Percentiles rank a stretch among this genome's conserved stretches.
These are phyloP conservation scores for Abelmoschus esculentus DNA, from an alignment of 345 rosid genomes.

Conservation along the genomic window DNA sequence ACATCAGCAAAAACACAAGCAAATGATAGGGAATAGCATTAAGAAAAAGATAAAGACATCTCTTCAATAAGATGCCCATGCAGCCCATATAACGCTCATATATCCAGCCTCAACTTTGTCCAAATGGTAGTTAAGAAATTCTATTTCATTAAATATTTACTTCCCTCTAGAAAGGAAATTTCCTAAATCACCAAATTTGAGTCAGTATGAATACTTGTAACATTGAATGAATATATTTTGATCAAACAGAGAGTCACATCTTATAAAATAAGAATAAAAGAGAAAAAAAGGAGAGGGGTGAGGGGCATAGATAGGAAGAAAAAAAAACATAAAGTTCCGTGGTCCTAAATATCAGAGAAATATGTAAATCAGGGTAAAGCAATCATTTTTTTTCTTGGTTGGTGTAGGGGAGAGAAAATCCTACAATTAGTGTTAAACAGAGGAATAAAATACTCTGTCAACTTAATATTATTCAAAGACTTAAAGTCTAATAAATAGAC, in stretches of 20 bases:
- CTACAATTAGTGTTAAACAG: too few relatives aligned
- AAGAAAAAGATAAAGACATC: too few relatives aligned
- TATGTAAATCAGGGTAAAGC: background rate
- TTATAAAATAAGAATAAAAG: background rate
- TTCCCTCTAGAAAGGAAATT: conserved; percentile 1
- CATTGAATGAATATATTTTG: background rate
- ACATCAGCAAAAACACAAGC: too few relatives aligned
- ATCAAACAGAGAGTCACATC: background rate
- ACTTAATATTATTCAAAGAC: too few relatives aligned
- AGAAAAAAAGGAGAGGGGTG: background rate
- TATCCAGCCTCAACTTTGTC: background rate
- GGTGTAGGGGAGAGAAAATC: background rate
- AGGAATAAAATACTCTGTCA: too few relatives aligned
- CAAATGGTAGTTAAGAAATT: background rate
- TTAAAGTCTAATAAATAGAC: too few relatives aligned
- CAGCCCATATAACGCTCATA: background rate
- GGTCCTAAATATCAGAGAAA: background rate
- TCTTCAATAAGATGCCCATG: background rate
- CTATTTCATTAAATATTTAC: background rate
- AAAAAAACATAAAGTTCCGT: background rate
- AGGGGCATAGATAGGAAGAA: background rate
- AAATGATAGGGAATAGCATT: too few relatives aligned
- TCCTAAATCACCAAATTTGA: background rate
- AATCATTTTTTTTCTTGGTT: background rate
- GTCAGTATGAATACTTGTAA: background rate